phyloP scores from a whole-genome alignment of 2,329 filamentous ascomycete species.

The Balansia obtecta region DNA sequence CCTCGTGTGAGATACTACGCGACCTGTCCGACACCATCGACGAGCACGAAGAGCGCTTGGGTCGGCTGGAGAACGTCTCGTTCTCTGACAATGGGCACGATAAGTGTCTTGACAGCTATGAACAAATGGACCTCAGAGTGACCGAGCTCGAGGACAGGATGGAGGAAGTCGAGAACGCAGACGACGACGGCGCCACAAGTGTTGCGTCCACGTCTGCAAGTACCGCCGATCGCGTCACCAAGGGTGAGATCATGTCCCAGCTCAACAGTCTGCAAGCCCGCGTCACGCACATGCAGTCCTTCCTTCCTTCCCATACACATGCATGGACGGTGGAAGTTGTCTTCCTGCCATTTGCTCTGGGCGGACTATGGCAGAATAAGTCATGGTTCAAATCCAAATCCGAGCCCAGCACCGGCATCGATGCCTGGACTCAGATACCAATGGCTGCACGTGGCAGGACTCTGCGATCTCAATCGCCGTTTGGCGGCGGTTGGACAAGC shows the following conservation, averaged over 20 bases:
- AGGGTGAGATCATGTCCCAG: slow-evolving; percentile 36
- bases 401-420: slow-evolving; percentile 21
- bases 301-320: slow-evolving; percentile 45
- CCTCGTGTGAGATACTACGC: slow-evolving; percentile 26
- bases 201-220: slow-evolving; percentile 34
- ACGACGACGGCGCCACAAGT: slow-evolving; percentile 34
- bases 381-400: slow-evolving; percentile 35
- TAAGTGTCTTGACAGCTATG: slow-evolving; percentile 55
- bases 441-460: slow-evolving; percentile 32
- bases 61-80: slow-evolving; percentile 56
- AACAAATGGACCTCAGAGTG: slow-evolving; percentile 53
- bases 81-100: slow-evolving; percentile 56
- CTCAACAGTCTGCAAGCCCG: slow-evolving; percentile 38
- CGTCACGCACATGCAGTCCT: slow-evolving; percentile 43
- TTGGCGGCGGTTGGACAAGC: slow-evolving; percentile 32
- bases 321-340: slow-evolving; percentile 70
- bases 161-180: slow-evolving; percentile 48
- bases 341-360: slow-evolving; percentile 56
- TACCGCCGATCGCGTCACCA: slow-evolving; percentile 23
- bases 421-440: slow-evolving; percentile 44
- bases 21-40: slow-evolving; percentile 40
- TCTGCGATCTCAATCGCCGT: slow-evolving; percentile 35
- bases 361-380: slow-evolving; percentile 40
- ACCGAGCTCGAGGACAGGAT: slow-evolving; percentile 55
- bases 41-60: slow-evolving; percentile 52